A percentile compares a stretch with the other conserved stretches of the same genome.
phyloP scores from a whole-genome alignment of 2,329 filamentous ascomycete genomes.

The Emergomyces africanus region DNA sequence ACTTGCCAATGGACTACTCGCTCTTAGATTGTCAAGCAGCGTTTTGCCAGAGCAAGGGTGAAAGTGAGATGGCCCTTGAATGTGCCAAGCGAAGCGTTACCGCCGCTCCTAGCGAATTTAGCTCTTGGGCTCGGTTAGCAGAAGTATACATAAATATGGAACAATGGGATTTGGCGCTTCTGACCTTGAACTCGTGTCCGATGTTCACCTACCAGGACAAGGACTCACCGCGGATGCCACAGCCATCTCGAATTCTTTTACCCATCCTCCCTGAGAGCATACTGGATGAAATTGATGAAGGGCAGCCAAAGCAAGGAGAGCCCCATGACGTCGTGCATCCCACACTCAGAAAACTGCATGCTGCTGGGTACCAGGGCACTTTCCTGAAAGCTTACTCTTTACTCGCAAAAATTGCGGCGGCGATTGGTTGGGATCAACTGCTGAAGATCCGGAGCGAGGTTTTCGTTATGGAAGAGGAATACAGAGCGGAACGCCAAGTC shows the following conservation, averaged over 20 bases:
- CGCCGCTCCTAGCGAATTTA: conserved; percentile 91
- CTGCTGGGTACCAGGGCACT: conserved; percentile 82
- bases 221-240: conserved; percentile 86
- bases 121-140: conserved; percentile 86
- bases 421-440: conserved; percentile 96
- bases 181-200: conserved; percentile 93
- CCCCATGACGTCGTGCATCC: conserved; percentile 79
- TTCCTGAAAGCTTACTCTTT: conserved; percentile 92
- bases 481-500: conserved; percentile 57
- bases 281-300: conserved; percentile 92
- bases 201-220: conserved; percentile 99
- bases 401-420: conserved; percentile 86
- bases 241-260: conserved; percentile 75
- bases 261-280: conserved; percentile 80
- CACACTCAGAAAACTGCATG: conserved; percentile 71
- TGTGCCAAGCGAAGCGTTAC: conserved; percentile 92
- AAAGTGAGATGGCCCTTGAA: conserved; percentile 74
- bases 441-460: conserved; percentile 91
- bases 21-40: conserved; percentile 89
- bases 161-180: conserved; percentile 89
- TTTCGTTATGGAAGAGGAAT: conserved; percentile 99
- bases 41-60: conserved; percentile 80
- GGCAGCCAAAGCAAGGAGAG: conserved; percentile 56
- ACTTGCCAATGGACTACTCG: conserved; percentile 94
- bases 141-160: conserved; percentile 91